Evolutionary conservation across 1,284 basidiomycete species (phyloP), one percentile per base, ranked within the genome.

Genomic region (Ceraceosorus guamensis): DNA sequence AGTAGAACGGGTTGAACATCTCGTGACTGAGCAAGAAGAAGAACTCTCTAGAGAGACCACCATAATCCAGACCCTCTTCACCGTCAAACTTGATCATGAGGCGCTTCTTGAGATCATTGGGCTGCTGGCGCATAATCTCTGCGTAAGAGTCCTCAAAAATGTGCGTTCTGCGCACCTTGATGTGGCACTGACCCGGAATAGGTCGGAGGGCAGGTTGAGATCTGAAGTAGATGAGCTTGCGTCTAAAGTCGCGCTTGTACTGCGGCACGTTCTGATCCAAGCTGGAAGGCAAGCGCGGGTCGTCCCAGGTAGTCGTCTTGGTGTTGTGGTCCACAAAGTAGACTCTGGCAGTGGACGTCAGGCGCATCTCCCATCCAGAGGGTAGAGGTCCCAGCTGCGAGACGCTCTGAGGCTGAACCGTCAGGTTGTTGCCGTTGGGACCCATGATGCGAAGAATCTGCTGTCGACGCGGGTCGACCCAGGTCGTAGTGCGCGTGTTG

Each of bases 11-110:
- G 66, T 78, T 78, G 73, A 79, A 79, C 78, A 79, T 79, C 64
- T 98, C 95, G 79, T 98, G 95, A 34, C 91, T 96, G 54, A 99
- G 83, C 55, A 99, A 80, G 89, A 98, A 99, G 85, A 98, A 98
- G 87, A 93, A 97, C 80, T 98, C 93, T 81, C 91, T 90, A 47
- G 91, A 93, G 49, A 97, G 84, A 80, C 93, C 93, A 77, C 93
- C 93, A 71, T 97, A 98, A 80, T 98, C 95, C 65, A 98, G 78
- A 68, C 92, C 95, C 77, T 98, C 95, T 78, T 98, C 93, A 50
- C 92, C 91, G 65, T 97, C 93, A 73, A 99, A 99, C 81, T 88
- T 96, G 79, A 99, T 89, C 88, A 97, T 96, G 68, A 99, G 79
- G 61, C 95, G 81, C 80, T 91, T 90, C 82, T 97, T 98, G 68